phyloP scores from a whole-genome alignment of 2,329 filamentous ascomycete genomes.

The Botryotinia calthae region DNA sequence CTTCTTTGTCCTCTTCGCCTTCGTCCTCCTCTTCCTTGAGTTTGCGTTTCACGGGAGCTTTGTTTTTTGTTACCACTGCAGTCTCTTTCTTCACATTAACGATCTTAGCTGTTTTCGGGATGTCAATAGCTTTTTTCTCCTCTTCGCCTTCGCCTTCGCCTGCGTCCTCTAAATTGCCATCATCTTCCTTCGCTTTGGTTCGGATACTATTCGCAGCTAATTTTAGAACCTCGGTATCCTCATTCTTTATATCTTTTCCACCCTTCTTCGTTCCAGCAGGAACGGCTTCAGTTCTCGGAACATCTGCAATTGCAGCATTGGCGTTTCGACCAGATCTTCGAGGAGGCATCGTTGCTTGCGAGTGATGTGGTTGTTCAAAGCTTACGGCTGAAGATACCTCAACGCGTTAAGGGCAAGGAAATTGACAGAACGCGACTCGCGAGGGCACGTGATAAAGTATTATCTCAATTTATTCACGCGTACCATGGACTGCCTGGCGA shows the following conservation, averaged over 20 bases:
- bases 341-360: conserved; percentile 31
- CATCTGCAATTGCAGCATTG: conserved; percentile 14
- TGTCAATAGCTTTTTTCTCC: background rate
- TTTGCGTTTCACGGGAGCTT: conserved; percentile 33
- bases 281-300: conserved; percentile 14
- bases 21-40: conserved; percentile 31
- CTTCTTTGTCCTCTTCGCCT: conserved; percentile 23
- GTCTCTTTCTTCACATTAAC: background rate
- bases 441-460: background rate
- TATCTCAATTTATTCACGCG: background rate
- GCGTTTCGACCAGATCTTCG: conserved; percentile 28
- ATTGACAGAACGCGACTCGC: background rate
- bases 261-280: conserved; percentile 23
- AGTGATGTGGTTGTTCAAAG: background rate
- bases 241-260: conserved; percentile 27
- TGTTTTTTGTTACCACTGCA: conserved; percentile 21
- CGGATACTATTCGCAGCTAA: background rate
- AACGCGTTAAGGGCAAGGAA: background rate
- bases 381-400: background rate
- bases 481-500: background rate
- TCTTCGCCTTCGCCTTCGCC: background rate
- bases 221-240: conserved; percentile 15
- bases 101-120: background rate
- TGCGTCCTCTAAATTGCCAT: background rate
- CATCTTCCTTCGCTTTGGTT: background rate